A percentile compares a stretch with the other conserved stretches of the same genome.
Conservation (phyloP, 352 stramenopile genomes). For the Globisporangium paddicum region DNA sequence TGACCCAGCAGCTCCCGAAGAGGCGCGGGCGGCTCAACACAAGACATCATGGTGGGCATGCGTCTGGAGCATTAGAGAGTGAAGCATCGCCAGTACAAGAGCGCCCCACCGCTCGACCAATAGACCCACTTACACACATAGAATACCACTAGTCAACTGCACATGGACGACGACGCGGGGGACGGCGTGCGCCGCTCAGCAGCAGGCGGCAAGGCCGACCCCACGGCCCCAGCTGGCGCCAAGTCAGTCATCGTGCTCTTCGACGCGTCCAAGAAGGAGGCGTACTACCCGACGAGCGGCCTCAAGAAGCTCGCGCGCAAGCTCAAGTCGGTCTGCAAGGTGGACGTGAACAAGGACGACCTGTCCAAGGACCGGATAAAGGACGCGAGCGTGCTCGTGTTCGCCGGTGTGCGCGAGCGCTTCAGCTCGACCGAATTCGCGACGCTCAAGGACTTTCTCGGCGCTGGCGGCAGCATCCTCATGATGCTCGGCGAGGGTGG, state of each 20-base stretch:
- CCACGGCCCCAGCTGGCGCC: background rate
- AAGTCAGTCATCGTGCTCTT: conserved; percentile 66
- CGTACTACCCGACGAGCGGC: conserved; percentile 85
- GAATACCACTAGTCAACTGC: background rate
- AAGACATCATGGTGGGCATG: background rate
- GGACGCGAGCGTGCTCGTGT: conserved; percentile 85
- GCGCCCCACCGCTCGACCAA: background rate
- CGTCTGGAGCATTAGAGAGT: background rate
- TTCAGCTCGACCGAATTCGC: conserved; percentile 88
- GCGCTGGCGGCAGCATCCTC: conserved; percentile 85
- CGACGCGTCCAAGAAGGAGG: conserved; percentile 93
- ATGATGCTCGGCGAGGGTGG: conserved; percentile 91
- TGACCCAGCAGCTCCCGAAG: background rate
- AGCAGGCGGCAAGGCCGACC: background rate
- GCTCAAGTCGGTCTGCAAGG: conserved; percentile 86
- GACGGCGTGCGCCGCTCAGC: background rate
- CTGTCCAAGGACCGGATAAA: conserved; percentile 86
- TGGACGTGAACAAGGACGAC: conserved; percentile 94
- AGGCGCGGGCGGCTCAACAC: background rate
- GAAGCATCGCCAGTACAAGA: background rate
- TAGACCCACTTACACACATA: background rate
- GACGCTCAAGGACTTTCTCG: conserved; percentile 88
- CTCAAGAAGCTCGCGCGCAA: conserved; percentile 94
- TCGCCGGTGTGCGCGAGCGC: conserved; percentile 85
- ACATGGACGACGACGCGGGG: conserved; percentile 13